Evolutionary conservation across 495 filamentous ascomycete species (phyloP), one percentile per base, ranked within the genome.

Genomic region (Copromyces sp.): DNA sequence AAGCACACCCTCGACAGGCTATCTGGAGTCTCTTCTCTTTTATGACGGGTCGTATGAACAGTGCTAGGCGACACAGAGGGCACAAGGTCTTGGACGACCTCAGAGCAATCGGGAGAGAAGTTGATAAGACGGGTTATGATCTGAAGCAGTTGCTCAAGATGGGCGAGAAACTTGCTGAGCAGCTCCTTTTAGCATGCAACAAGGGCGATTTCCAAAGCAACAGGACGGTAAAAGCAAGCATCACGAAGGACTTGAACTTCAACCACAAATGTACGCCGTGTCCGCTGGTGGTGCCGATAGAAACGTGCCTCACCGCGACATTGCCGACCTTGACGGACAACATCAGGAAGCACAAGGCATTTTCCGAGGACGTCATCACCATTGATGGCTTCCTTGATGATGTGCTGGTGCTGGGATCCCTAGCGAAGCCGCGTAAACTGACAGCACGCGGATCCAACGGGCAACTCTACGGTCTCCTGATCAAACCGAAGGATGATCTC

Each of bases 401-500:
- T 35, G 95, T 95, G 6, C 82, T 94, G 53, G 90, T 99, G n/a
- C 82, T 99, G 39, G 91, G 90, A 69, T 98, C 96, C 14, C 87
- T 98, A 61, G 94, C 97, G 73, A 92, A 94, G 75, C 95, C 96
- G 16, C 90, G 95, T 69, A 97, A 93, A 77, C 90, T 99, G 74
- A 93, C 89, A 39, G 92, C 95, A 39, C 87, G 91, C 53, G 95
- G 94, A 7, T 94, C 92, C 0, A 94, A 99, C 81, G 95, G 95
- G 14, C 90, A 90, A 69, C 85, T 87, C 7, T 99, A 99, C 77
- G 91, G 91, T 38, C 88, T 98, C 17, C 86, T 99, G 68, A 95
- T 96, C 84, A 99, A 99, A 77, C 95, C 95, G 6, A 98, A 98
- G 80, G 95, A 98, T 78, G 96, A 99, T 80, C 86, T 99, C 6